Base-by-base conservation (phyloP, 2,329 filamentous ascomycete species). In the Exophiala sideris region DNA sequence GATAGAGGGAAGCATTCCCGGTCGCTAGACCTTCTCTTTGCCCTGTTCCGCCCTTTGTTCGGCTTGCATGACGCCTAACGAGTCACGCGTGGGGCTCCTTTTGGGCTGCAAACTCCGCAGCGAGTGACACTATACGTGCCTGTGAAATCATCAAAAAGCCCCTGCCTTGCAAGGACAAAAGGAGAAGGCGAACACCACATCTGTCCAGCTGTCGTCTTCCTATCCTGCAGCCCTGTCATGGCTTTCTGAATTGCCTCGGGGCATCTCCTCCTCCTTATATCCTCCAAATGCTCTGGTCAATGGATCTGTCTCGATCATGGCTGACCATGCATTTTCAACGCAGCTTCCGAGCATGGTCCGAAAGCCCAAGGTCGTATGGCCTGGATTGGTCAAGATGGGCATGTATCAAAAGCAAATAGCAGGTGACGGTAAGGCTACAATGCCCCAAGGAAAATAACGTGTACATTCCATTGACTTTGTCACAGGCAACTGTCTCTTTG, bases 401-500 rank as follows among this genome's bases (percentile, higher is more conserved):
- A 53, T 62, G 56, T 56, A 62, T 29, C 57, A 58, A 47, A 63
- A 60, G 48, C 58, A 59, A 20, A 64, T 64, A 54, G 59, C 61
- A 44, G 60, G 61, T 24, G 62, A 64, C 51, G 62, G 62, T 63
- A 61, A 38, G 50, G 51, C 20, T 47, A 29, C 38, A 12, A 36
- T 34, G 40, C 40, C n/a, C 5, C 9, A 11, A 11, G 3, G 14
- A 6, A 35, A 9, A 12, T 14, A 12, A 9, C 16, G 56, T 58
- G 39, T 39, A 44, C 24, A 48, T 45, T 39, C 39, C 14, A 32
- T 49, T 51, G 18, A 53, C 38, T 46, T 12, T 29, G 53, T 54
- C 54, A 39, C 61, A 87, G 85, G 84, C 62, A 87, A 87, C 72
- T 87, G 85, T 69, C 78, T 87, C 35, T 87, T 87, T 73, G 82